These are phyloP conservation scores for Fusarium sp. DNA, from an alignment of 2,329 filamentous ascomycete genomes.

Conservation along the genomic window DNA sequence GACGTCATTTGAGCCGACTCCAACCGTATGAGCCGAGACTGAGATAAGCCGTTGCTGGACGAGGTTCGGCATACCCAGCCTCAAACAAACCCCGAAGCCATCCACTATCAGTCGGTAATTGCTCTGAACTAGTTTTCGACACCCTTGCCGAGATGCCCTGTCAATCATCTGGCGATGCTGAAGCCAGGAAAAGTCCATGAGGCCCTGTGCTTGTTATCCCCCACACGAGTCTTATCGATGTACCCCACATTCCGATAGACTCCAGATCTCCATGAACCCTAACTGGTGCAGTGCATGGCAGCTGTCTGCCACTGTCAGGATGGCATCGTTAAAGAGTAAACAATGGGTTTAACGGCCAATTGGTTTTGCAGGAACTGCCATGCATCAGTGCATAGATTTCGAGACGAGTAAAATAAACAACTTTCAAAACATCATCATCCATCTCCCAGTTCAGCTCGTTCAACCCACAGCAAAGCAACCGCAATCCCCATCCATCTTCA, in stretches of 20 bases:
- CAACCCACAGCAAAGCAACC: not conserved
- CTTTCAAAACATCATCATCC: not conserved
- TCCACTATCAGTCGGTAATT: not conserved
- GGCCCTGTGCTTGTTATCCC: constrained; percentile 21
- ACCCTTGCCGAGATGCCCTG: not conserved
- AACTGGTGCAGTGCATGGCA: constrained; percentile 1
- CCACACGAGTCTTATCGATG: constrained; percentile 35
- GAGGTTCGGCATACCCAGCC: constrained; percentile 35
- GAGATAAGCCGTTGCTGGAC: constrained; percentile 44
- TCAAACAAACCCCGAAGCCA: constrained; percentile 5
- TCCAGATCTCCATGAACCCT: constrained; percentile 26
- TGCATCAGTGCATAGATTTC: not conserved
- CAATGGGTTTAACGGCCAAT: not conserved
- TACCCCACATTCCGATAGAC: constrained; percentile 40
- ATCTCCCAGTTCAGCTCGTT: not conserved
- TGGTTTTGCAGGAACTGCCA: not conserved
- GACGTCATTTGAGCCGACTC: constrained; percentile 50
- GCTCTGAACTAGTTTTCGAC: not conserved
- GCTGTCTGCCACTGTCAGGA: constrained; percentile 20
- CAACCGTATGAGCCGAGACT: constrained; percentile 45
- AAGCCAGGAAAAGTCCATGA: constrained; percentile 9
- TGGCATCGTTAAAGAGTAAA: not conserved
- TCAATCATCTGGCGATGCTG: not conserved
- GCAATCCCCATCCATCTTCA: not conserved
- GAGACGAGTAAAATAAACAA: not conserved